A percentile compares a stretch with the other conserved stretches of the same genome.
phyloP scores from a whole-genome alignment of 2,329 filamentous ascomycete species.

The Phialophora tarda region DNA sequence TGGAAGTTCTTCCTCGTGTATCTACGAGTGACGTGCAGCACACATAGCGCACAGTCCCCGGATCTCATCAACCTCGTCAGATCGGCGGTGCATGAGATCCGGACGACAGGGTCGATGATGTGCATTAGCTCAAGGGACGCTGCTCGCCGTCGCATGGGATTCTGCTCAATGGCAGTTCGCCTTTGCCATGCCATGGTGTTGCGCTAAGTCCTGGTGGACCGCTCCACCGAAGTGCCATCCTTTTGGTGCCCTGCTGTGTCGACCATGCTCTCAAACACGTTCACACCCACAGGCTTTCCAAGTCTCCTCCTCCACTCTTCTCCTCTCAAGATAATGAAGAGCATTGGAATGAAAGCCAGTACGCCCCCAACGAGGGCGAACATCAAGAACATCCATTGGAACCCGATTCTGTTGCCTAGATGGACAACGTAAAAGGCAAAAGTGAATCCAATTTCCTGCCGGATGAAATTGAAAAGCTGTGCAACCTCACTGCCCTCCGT shows the following conservation, averaged over 20 bases:
- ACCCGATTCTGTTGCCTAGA: conserved; percentile 33
- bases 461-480: conserved; percentile 40
- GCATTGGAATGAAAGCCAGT: conserved; percentile 35
- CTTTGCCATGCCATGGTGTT: not conserved
- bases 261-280: conserved; percentile 24
- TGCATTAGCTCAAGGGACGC: conserved; percentile 13
- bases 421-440: conserved; percentile 41
- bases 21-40: conserved; percentile 20
- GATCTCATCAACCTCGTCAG: not conserved
- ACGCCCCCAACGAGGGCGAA: conserved; percentile 33
- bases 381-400: conserved; percentile 36
- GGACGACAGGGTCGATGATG: conserved; percentile 9
- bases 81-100: conserved; percentile 16
- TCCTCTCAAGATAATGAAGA: conserved; percentile 33
- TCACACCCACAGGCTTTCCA: conserved; percentile 25
- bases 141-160: conserved; percentile 6
- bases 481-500: conserved; percentile 37
- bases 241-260: not conserved
- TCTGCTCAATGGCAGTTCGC: not conserved
- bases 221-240: not conserved
- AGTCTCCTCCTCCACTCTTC: conserved; percentile 28
- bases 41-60: not conserved
- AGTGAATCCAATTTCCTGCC: conserved; percentile 41
- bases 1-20: conserved; percentile 7
- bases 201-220: not conserved